Conservation (phyloP, 108 stramenopile genomes). For the Cyclotella sp. region DNA sequence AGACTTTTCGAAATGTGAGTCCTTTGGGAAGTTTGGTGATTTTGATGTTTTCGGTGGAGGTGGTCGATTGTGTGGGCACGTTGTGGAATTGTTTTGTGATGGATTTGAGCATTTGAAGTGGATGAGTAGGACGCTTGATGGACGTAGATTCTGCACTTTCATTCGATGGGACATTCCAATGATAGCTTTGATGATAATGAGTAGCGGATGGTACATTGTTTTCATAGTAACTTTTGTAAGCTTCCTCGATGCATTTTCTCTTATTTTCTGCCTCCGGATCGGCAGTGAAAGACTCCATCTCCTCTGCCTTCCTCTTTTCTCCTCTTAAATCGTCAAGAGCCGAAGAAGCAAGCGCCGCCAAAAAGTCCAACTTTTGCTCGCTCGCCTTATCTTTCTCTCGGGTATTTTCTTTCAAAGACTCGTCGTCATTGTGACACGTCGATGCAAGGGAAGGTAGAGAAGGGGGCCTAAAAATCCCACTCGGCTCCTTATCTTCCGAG, state of each 20-base stretch:
- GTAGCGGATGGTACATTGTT: too few species aligned
- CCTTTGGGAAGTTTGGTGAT: constrained; percentile 59
- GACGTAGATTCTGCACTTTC: neutral
- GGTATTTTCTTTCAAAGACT: constrained; percentile 11
- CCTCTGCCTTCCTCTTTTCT: constrained; percentile 13
- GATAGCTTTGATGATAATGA: neutral
- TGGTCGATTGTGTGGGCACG: neutral
- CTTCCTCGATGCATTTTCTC: neutral
- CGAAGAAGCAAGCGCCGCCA: constrained; percentile 45
- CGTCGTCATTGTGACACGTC: constrained; percentile 2
- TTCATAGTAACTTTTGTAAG: neutral
- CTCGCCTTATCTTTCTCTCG: neutral
- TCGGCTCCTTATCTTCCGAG: constrained; percentile 10
- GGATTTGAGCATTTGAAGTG: constrained; percentile 3
- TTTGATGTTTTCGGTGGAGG: constrained; percentile 23
- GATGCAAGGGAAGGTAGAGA: constrained; percentile 15
- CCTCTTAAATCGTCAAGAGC: constrained; percentile 38
- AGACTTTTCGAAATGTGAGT: constrained; percentile 83
- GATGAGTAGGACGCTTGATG: neutral
- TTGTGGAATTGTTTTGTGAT: constrained; percentile 17
- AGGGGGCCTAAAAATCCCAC: neutral
- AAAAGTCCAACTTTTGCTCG: constrained; percentile 41
- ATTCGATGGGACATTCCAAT: neutral
- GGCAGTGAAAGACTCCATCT: neutral
- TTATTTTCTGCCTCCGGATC: neutral